Conservation (phyloP, 371 early-diverging fungal genomes). For the Rhizopus sp. region DNA sequence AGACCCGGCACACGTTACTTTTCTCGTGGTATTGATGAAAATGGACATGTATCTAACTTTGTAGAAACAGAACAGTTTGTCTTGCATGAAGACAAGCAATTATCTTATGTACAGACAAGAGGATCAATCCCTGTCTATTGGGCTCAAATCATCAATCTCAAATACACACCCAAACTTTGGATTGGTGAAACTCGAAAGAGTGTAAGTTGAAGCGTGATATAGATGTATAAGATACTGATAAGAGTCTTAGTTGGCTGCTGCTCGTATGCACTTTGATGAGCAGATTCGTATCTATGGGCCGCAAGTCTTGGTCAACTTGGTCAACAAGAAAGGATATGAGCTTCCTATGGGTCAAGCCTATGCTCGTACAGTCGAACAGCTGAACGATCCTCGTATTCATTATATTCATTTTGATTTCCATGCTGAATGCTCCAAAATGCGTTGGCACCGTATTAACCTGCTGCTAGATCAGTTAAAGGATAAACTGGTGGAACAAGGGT, state of each 20-base stretch:
- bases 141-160: conserved; percentile 89
- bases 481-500: conserved; percentile 70
- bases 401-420: conserved; percentile 98
- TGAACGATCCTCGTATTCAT: conserved; percentile 64
- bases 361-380: conserved; percentile 60
- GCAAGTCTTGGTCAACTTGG: conserved; percentile 85
- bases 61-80: conserved; percentile 98
- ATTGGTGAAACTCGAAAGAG: conserved; percentile 68
- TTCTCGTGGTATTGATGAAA: conserved; percentile 91
- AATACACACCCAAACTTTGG: conserved; percentile 89
- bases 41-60: conserved; percentile 96
- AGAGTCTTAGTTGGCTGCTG: conserved; percentile 32
- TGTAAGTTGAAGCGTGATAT: conserved; percentile 43
- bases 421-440: conserved; percentile 91
- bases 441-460: conserved; percentile 79
- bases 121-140: conserved; percentile 99
- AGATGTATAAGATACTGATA: neutral
- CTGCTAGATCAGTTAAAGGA: conserved; percentile 71
- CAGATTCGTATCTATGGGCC: conserved; percentile 75
- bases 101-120: conserved; percentile 91
- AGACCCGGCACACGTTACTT: conserved; percentile 91
- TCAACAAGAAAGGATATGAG: conserved; percentile 92
- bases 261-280: conserved; percentile 74
- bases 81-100: conserved; percentile 50
- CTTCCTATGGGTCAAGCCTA: conserved; percentile 80